Evolutionary conservation across 2,329 filamentous ascomycete species (phyloP), one percentile per base, ranked within the genome.

Genomic region (Aspergillus quadricinctus): DNA sequence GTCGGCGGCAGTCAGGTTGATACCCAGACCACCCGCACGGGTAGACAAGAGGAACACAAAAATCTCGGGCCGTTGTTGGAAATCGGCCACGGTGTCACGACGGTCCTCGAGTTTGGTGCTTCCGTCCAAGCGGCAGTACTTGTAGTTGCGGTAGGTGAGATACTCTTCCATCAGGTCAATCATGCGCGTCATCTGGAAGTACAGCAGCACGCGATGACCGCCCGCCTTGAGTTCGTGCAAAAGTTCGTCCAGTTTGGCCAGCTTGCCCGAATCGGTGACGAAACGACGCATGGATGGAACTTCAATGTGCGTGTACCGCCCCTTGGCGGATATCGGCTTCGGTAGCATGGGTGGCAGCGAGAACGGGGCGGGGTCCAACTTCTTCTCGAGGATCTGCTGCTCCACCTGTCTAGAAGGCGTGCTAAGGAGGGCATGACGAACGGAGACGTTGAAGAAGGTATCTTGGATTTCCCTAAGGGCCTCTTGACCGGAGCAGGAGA

Each of bases 151-250:
- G 78, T 97, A 97, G 0, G 94, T 97, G 57, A 99, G 81, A 67
- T 97, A 99, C 76, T 99, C 94, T 74, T 99, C 94, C 90, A 97
- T 97, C 58, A 99, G 80, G 72, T 99, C 93, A 70, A 99, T 97
- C 94, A 99, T 99, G 70, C 90, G 89, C 3, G 94, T 99, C 94
- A 99, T 99, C 80, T 99, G 94, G 89, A 99, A 99, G 81, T 99
- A 99, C 21, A 99, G 80, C 53, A 99, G 81, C 23, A 99, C 94
- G 69, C 94, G 92, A 66, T 99, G 94, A 37, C 89, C 89, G 61
- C 89, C 90, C 60, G 91, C 88, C 81, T 97, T 99, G 68, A 99
- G 86, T 72, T 92, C 84, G 71, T 89, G 89, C 14, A 99, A 82
- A 19, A 99, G 81, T 63, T 90, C 82, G 71, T 99, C 94, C 51